Evolutionary conservation across 2,329 filamentous ascomycete species (phyloP), one percentile per base, ranked within the genome.

Genomic region (Fusarium robinianum): DNA sequence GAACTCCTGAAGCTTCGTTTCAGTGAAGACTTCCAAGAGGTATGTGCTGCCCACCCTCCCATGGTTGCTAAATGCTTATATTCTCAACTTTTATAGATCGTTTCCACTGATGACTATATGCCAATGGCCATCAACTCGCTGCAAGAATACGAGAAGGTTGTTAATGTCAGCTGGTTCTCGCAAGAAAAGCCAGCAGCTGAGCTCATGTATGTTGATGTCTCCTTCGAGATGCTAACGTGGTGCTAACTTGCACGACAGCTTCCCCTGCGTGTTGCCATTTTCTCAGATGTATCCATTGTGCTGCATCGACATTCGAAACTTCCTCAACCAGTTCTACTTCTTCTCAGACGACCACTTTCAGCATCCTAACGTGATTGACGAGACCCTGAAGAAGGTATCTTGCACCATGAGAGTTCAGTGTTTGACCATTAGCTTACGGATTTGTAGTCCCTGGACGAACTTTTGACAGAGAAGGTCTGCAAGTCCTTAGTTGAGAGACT

Each of bases 241-340:
- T 23, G 21, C 49, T 53, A 17, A 62, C 31, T 15, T 24, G 30
- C 24, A 17, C 14, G 29, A 6, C 51, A 91, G 88, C 9, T 96
- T 96, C 65, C 95, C 94, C 5, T 95, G 87, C 58, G 89, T 96
- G n/a, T 75, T 99, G 2, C 95, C 94, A 1, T 99, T 99, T 67
- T 96, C 91, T 9, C 91, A 97, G 61, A 99, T 99, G 94, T 99
- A 99, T 65, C 92, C 94, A 2, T 78, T 97, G 21, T 96, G 94
- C 70, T 99, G 94, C 73, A 97, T 97, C 65, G 90, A 97, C 63
- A 96, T 99, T 60, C 83, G 92, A 26, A 96, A 96, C 67, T 97
- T 99, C 67, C 75, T 97, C 47, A 96, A 96, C 67, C 91, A 97
- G 63, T 97, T 99, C 62, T 97, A 97, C 68, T 91, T 95, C 68